A percentile compares a stretch with the other conserved stretches of the same genome.
Conservation (phyloP, 2,329 filamentous ascomycete genomes). For the Colletotrichum chrysophilum region DNA sequence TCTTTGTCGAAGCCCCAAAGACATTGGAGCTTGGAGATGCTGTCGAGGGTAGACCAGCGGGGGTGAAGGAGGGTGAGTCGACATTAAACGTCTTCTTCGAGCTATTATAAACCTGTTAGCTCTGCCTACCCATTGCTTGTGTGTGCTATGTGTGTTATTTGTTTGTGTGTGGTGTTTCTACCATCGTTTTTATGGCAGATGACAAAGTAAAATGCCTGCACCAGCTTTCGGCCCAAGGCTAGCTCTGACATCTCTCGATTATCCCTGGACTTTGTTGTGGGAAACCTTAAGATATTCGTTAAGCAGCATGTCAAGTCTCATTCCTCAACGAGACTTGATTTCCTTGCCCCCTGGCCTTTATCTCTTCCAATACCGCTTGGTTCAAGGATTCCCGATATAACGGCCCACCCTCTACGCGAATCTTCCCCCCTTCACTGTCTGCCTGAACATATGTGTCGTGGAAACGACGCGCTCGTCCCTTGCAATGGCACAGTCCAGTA, state of each 20-base stretch:
- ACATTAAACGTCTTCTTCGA: conserved; percentile 86
- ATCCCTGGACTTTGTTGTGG: neutral
- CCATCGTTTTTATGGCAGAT: neutral
- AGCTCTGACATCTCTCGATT: neutral
- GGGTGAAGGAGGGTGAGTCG: conserved; percentile 95
- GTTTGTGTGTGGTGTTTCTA: neutral
- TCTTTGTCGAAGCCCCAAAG: conserved; percentile 58
- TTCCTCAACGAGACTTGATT: neutral
- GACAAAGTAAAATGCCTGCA: neutral
- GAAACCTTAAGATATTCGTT: neutral
- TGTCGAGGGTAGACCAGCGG: conserved; percentile 49
- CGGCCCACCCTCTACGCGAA: neutral
- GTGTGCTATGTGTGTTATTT: neutral
- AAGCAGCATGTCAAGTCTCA: neutral
- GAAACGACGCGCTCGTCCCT: neutral
- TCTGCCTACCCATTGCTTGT: neutral
- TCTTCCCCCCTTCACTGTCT: neutral
- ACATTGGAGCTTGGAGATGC: conserved; percentile 28
- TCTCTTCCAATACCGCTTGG: neutral
- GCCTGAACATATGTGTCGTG: neutral
- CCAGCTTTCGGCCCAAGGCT: neutral
- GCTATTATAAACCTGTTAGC: conserved; percentile 32
- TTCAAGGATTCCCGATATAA: neutral
- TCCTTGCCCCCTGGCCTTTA: neutral
- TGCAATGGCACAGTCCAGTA: neutral